A percentile compares a stretch with the other conserved stretches of the same genome.
Evolutionary conservation across 2,329 filamentous ascomycete genomes (phyloP).

Genomic region (Geosmithia morbida): DNA sequence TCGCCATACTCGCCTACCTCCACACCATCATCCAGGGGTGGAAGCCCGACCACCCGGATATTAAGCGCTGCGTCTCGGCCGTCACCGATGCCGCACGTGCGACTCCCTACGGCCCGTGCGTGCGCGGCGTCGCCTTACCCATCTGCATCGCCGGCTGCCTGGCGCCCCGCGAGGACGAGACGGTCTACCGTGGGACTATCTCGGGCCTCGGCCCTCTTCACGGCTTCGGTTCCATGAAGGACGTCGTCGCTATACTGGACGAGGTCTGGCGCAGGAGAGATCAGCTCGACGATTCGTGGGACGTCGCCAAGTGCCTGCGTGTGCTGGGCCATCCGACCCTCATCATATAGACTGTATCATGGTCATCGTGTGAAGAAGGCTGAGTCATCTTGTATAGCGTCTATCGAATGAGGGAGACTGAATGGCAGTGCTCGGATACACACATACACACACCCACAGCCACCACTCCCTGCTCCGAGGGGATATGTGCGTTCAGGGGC

Average conservation of each 20-base stretch:
- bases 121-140: conserved; percentile 23
- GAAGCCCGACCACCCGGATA: conserved; percentile 29
- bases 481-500: no score
- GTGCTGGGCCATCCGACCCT: conserved; percentile 23
- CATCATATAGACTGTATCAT: conserved; percentile 14
- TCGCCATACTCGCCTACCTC: conserved; percentile 31
- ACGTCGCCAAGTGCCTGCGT: conserved; percentile 26
- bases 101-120: conserved; percentile 14
- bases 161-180: conserved; percentile 22
- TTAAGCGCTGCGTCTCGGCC: conserved; percentile 16
- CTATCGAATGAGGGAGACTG: no score
- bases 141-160: conserved; percentile 27
- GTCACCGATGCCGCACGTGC: conserved; percentile 18
- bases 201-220: conserved; percentile 23
- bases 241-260: conserved; percentile 29
- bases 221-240: conserved; percentile 28
- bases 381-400: not conserved
- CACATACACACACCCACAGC: no score
- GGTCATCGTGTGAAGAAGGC: not conserved
- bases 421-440: no score
- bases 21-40: conserved; percentile 33
- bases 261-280: conserved; percentile 26
- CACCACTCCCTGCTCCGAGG: no score
- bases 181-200: conserved; percentile 24
- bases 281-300: conserved; percentile 27